phyloP scores from a whole-genome alignment of 225 moss, liverwort and hornwort species.

The Ulota crispa region DNA sequence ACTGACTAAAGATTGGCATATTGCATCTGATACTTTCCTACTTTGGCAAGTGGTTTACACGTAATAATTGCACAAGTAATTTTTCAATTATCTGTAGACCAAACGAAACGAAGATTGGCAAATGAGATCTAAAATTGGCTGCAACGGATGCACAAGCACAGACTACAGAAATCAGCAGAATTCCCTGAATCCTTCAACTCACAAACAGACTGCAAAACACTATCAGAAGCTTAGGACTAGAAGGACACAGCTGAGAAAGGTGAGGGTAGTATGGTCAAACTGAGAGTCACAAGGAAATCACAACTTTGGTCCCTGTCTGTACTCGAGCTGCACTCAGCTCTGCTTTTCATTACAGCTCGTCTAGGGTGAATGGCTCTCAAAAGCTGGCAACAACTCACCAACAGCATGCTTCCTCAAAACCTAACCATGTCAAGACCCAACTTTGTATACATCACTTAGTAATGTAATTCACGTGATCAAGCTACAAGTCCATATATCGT shows the following conservation, averaged over 20 bases:
- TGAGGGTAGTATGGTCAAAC: slow-evolving; percentile 51
- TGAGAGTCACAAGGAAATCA: slow-evolving; percentile 65
- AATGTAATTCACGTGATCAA: slow-evolving; percentile 27
- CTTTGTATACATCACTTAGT: slow-evolving; percentile 44
- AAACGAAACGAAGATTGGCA: slow-evolving; percentile 2
- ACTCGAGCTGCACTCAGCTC: slow-evolving; percentile 57
- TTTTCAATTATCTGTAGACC: neutral
- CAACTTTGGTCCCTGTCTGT: slow-evolving; percentile 46
- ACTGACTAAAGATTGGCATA: neutral
- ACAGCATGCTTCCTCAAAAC: slow-evolving; percentile 63
- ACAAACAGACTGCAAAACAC: slow-evolving; percentile 16
- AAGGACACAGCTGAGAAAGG: slow-evolving; percentile 25
- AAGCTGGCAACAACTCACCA: slow-evolving; percentile 66
- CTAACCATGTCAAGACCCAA: slow-evolving; percentile 49
- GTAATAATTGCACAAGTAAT: neutral
- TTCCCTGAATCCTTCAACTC: neutral
- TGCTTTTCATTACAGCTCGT: slow-evolving; percentile 52
- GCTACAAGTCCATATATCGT: slow-evolving; percentile 19
- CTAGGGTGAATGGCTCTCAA: slow-evolving; percentile 52
- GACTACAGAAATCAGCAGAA: neutral
- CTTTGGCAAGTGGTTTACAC: neutral
- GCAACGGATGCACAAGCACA: neutral
- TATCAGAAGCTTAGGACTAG: slow-evolving; percentile 10
- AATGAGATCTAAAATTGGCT: neutral
- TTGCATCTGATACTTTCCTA: neutral